A percentile compares a stretch with the other conserved stretches of the same genome.
Evolutionary conservation across 1,139 yeast genomes (phyloP).

Genomic region (Magnusiomyces paraingens): DNA sequence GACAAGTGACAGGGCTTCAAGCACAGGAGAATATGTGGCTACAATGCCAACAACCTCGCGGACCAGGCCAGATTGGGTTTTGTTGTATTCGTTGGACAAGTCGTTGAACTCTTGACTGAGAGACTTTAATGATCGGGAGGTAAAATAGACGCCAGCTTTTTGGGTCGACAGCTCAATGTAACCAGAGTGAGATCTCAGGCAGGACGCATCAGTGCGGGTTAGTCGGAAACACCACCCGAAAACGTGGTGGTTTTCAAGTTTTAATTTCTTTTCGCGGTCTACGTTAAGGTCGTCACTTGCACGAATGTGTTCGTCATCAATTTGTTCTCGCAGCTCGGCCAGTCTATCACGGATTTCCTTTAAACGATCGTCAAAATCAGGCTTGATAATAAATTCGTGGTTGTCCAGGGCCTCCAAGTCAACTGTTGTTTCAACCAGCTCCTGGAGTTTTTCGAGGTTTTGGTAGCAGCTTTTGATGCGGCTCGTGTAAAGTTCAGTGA

Average conservation of each 20-base stretch:
- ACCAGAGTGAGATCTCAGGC: conserved; percentile 53
- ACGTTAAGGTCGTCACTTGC: conserved; percentile 70
- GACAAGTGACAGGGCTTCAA: conserved; percentile 56
- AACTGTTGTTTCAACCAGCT: conserved; percentile 85
- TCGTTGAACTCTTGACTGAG: conserved; percentile 54
- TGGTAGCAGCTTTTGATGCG: conserved; percentile 47
- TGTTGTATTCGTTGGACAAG: conserved; percentile 59
- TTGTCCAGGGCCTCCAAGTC: conserved; percentile 74
- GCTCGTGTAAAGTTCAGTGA: conserved; percentile 45
- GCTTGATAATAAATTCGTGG: conserved; percentile 77
- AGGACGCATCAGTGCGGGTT: conserved; percentile 81
- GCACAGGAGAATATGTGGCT: conserved; percentile 70
- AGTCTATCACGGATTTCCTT: conserved; percentile 53
- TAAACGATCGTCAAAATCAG: conserved; percentile 80
- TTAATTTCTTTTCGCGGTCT: conserved; percentile 81
- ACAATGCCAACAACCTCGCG: conserved; percentile 76
- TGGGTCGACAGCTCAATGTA: conserved; percentile 82
- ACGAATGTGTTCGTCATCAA: conserved; percentile 53
- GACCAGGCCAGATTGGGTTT: conserved; percentile 69
- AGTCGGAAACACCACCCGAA: conserved; percentile 95
- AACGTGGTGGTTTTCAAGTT: conserved; percentile 75
- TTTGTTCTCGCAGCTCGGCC: conserved; percentile 48
- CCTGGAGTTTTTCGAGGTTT: conserved; percentile 63
- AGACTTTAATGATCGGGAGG: conserved; percentile 57
- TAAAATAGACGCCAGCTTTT: conserved; percentile 90